Base-by-base conservation (phyloP, 495 filamentous ascomycete genomes). In the Aspergillus bertholletiae region DNA sequence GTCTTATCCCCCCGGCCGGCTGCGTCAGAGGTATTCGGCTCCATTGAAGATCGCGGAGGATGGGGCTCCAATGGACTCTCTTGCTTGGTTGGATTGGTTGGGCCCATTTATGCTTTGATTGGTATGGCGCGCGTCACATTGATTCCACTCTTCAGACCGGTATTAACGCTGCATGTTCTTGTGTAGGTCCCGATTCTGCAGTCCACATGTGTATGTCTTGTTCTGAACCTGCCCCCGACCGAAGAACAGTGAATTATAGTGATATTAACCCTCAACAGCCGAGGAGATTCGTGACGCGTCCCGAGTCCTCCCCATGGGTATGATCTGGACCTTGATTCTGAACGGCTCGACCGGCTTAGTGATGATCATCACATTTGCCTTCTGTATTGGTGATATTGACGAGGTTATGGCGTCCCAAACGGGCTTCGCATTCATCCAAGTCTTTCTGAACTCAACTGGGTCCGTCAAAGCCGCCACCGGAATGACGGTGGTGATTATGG, bases 231-330 rank as follows among this genome's bases (percentile, higher is more conserved):
- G n/a, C n/a, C n/a, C n/a, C n/a, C n/a, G n/a, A n/a, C n/a, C n/a
- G n/a, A n/a, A 17, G 30, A 11, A 32, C 13, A 32, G 30, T 2
- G 8, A 32, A 32, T 12, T 32, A n/a, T n/a, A n/a, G n/a, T n/a
- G n/a, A n/a, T n/a, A n/a, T 41, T 53, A 35, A 54, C 21, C 24
- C 9, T 3, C 18, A 21, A 69, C 66, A 66, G 62, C 68, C 40
- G 76, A 80, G 56, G 77, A 80, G 59, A 68, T 79, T 39, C 60
- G 62, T 24, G 69, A 76, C 56, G 74, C 77, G 0, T 59, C 68
- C 6, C 49, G 61, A 2, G 59, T 66, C 13, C 61, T 80, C 6
- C 77, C 77, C 7, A 57, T 49, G 20, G 65, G 65, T 5, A 74
- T 80, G 53, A 59, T 77, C 15, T 63, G 62, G 53, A 63, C 69